Percentiles rank a stretch among this genome's conserved stretches.
These are phyloP conservation scores for Gaeumannomyces sp. DNA, from an alignment of 2,329 filamentous ascomycete species.

Conservation along the genomic window DNA sequence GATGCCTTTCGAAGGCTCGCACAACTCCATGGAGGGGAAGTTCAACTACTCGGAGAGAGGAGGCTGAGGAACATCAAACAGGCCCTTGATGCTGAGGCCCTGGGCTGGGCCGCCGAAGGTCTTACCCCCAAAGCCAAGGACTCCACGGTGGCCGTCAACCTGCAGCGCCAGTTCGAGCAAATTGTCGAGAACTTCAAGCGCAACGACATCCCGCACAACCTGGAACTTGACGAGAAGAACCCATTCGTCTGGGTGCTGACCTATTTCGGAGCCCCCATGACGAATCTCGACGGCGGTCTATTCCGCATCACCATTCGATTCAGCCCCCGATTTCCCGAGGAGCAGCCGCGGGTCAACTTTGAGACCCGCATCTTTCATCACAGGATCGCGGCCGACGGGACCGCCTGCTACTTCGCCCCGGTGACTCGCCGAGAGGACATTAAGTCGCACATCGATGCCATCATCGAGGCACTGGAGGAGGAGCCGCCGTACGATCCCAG, in stretches of 20 bases:
- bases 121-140: constrained; percentile 56
- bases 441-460: constrained; percentile 74
- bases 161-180: constrained; percentile 80
- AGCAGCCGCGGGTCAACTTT: constrained; percentile 78
- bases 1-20: constrained; percentile 78
- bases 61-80: constrained; percentile 64
- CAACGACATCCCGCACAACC: constrained; percentile 64
- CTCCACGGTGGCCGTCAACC: constrained; percentile 69
- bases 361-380: constrained; percentile 84
- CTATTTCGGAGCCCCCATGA: constrained; percentile 88
- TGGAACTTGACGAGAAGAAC: constrained; percentile 72
- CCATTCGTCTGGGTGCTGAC: constrained; percentile 86
- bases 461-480: constrained; percentile 79
- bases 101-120: constrained; percentile 66
- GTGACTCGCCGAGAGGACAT: constrained; percentile 63
- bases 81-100: constrained; percentile 65
- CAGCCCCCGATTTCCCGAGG: constrained; percentile 78
- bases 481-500: constrained; percentile 88
- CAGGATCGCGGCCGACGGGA: constrained; percentile 71
- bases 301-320: constrained; percentile 76
- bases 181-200: constrained; percentile 68
- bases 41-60: constrained; percentile 70
- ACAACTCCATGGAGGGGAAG: constrained; percentile 78
- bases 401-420: constrained; percentile 73
- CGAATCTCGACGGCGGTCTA: constrained; percentile 84